Evolutionary conservation across 768 basidiomycete genomes (phyloP).

Genomic region (Mycena vitilis): DNA sequence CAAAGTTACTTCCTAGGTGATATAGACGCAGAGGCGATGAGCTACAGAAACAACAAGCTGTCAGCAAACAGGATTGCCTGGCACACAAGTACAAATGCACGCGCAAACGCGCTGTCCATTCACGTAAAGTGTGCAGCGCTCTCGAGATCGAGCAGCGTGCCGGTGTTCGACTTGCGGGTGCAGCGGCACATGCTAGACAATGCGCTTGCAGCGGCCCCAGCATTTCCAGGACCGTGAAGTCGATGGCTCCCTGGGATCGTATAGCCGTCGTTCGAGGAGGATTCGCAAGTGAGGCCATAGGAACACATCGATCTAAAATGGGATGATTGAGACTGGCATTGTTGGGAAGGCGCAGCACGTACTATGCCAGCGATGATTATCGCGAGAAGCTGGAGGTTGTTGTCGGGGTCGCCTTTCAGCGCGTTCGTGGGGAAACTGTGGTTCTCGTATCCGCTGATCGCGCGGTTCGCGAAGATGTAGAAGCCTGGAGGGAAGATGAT

Average conservation of each 20-base stretch:
- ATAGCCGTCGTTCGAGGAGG: conserved; percentile 68
- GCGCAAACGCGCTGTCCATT: no score
- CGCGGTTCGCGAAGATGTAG: conserved; percentile 78
- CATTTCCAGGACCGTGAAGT: conserved; percentile 47
- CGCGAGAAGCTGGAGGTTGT: conserved; percentile 63
- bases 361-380: conserved; percentile 75
- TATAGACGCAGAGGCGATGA: no score
- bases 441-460: conserved; percentile 76
- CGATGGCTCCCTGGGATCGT: conserved; percentile 63
- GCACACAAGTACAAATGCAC: no score
- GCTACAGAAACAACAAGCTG: no score
- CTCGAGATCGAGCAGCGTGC: no score
- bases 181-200: no score
- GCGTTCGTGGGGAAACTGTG: conserved; percentile 65
- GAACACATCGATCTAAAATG: conserved; percentile 71
- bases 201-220: conserved; percentile 46
- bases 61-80: no score
- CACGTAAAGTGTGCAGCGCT: conserved; percentile 16
- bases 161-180: no score
- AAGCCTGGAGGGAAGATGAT: conserved; percentile 81
- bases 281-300: conserved; percentile 78
- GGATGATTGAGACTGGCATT: not conserved
- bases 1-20: no score
- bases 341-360: conserved; percentile 38
- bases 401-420: conserved; percentile 71